Conservation (phyloP, 2,329 filamentous ascomycete species). For the Cordyceps fumosorosea region DNA sequence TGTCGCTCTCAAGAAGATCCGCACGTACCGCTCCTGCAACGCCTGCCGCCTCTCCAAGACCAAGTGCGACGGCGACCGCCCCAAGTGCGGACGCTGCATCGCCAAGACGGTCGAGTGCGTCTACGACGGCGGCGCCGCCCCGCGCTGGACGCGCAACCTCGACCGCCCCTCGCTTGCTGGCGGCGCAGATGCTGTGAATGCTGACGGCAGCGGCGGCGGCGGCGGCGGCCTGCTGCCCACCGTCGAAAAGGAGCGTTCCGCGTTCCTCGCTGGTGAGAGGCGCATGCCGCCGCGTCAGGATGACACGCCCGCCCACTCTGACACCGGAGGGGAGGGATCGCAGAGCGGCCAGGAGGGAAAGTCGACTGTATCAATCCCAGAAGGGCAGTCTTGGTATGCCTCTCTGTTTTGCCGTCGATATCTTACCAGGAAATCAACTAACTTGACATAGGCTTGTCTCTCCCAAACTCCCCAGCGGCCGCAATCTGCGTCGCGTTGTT, state of each 20-base stretch:
- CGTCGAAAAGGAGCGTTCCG: constrained; percentile 11
- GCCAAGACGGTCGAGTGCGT: constrained; percentile 29
- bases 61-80: constrained; percentile 35
- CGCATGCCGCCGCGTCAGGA: constrained; percentile 11
- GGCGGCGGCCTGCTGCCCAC: background rate
- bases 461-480: constrained; percentile 25
- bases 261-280: constrained; percentile 5
- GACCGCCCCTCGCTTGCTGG: constrained; percentile 17
- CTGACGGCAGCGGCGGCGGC: background rate
- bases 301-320: constrained; percentile 5
- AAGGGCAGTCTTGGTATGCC: constrained; percentile 16
- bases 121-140: constrained; percentile 32
- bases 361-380: constrained; percentile 8
- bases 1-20: constrained; percentile 30
- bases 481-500: constrained; percentile 29
- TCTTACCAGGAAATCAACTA: background rate
- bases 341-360: background rate
- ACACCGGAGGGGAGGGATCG: background rate
- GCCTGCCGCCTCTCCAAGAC: constrained; percentile 35
- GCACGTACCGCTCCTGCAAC: constrained; percentile 35
- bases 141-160: constrained; percentile 31
- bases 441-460: constrained; percentile 26
- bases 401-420: background rate
- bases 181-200: constrained; percentile 7
- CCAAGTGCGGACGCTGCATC: constrained; percentile 30